Conservation (phyloP, 2,329 filamentous ascomycete genomes). For the Exserohilum turcica region DNA sequence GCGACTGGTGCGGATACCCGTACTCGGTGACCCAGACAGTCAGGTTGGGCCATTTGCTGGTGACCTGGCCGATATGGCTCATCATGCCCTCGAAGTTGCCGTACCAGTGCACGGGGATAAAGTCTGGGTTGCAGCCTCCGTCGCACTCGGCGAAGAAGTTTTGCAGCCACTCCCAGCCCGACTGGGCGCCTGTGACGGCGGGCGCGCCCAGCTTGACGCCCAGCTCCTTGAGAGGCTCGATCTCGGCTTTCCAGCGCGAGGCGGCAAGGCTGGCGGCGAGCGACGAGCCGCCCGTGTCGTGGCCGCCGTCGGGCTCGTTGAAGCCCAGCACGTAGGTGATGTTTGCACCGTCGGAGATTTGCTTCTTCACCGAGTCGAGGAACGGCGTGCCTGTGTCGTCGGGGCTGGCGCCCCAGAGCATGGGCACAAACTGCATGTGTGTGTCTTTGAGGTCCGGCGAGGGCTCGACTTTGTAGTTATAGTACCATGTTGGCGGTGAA, state of each 20-base stretch:
- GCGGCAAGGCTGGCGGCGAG: slow-evolving; percentile 67
- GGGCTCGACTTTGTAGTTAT: slow-evolving; percentile 72
- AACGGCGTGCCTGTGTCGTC: slow-evolving; percentile 61
- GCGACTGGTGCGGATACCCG: slow-evolving; percentile 62
- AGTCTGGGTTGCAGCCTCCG: slow-evolving; percentile 55
- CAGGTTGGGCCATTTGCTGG: slow-evolving; percentile 55
- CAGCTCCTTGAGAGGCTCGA: slow-evolving; percentile 68
- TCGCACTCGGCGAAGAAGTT: slow-evolving; percentile 66
- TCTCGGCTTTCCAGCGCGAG: slow-evolving; percentile 70
- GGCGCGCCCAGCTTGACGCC: slow-evolving; percentile 74
- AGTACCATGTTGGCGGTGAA: slow-evolving; percentile 76
- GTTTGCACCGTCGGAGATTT: slow-evolving; percentile 61
- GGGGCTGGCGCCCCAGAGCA: slow-evolving; percentile 70
- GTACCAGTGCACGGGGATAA: slow-evolving; percentile 60
- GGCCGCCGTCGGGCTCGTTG: slow-evolving; percentile 74
- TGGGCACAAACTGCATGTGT: slow-evolving; percentile 74
- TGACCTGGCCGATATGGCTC: slow-evolving; percentile 67
- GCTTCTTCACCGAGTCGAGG: slow-evolving; percentile 60
- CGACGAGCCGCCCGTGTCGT: slow-evolving; percentile 64
- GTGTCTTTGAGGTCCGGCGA: slow-evolving; percentile 51
- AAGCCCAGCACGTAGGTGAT: slow-evolving; percentile 74
- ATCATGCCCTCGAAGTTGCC: slow-evolving; percentile 72
- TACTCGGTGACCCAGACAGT: slow-evolving; percentile 82
- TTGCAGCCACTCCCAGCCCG: slow-evolving; percentile 69
- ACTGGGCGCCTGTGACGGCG: slow-evolving; percentile 66